phyloP scores from a whole-genome alignment of 208 protist genomes.

The Vickermania ingenoplastis region DNA sequence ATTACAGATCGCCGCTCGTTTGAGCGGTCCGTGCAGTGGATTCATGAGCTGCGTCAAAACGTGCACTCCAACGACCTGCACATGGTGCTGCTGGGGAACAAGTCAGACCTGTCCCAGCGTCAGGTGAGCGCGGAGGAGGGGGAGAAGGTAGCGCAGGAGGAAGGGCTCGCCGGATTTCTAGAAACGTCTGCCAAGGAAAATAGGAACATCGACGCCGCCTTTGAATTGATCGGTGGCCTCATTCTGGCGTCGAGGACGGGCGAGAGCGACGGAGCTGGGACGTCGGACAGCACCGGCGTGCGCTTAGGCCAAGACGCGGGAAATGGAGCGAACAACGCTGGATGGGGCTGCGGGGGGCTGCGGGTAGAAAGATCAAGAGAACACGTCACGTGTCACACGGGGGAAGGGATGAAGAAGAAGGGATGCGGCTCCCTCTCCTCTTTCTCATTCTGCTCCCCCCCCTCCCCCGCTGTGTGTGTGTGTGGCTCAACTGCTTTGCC shows the following conservation, averaged over 20 bases:
- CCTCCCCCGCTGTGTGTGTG: too few relatives aligned
- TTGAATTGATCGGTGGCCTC: conserved; percentile 82
- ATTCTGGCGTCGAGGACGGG: conserved; percentile 88
- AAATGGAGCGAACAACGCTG: background rate
- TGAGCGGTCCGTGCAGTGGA: conserved; percentile 92
- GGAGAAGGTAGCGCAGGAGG: conserved; percentile 44
- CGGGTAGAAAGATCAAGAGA: too few relatives aligned
- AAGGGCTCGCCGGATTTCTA: conserved; percentile 70
- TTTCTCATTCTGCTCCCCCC: too few relatives aligned
- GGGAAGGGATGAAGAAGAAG: too few relatives aligned
- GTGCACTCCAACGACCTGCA: conserved; percentile 60
- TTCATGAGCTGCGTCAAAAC: conserved; percentile 92
- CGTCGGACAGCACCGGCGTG: too few relatives aligned
- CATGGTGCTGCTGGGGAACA: conserved; percentile 95
- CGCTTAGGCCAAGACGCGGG: too few relatives aligned
- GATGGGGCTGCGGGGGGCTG: background rate
- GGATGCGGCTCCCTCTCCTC: too few relatives aligned
- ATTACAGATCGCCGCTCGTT: conserved; percentile 94
- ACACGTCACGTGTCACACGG: too few relatives aligned
- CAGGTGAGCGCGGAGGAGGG: conserved; percentile 74
- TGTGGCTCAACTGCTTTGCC: too few relatives aligned
- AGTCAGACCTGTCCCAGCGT: conserved; percentile 90
- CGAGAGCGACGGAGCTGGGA: conserved; percentile 9
- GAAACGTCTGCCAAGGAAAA: conserved; percentile 86
- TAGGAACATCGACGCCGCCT: conserved; percentile 75